Evolutionary conservation across 176 grass and related monocot genomes (phyloP).

Genomic region (Musa troglodytarum): DNA sequence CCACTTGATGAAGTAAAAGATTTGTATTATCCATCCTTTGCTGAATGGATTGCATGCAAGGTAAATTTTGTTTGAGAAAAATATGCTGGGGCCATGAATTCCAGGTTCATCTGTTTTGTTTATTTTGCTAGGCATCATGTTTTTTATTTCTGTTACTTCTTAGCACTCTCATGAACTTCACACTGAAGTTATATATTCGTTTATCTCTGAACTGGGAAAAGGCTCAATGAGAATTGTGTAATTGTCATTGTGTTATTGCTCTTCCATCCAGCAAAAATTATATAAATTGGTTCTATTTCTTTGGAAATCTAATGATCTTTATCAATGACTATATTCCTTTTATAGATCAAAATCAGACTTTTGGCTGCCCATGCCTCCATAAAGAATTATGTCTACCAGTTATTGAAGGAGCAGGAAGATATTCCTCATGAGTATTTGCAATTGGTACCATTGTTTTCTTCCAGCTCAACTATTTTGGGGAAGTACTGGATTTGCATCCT

Average conservation of each 20-base stretch:
- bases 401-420: slow-evolving; percentile 61
- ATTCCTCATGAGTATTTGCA: slow-evolving; percentile 76
- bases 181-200: too few relatives aligned
- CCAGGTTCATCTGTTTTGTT: not conserved
- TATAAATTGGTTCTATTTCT: not conserved
- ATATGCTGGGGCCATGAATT: not conserved
- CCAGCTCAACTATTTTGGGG: slow-evolving; percentile 55
- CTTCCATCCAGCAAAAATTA: not conserved
- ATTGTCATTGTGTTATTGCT: not conserved
- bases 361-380: slow-evolving; percentile 89
- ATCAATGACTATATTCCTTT: not conserved
- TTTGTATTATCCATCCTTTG: slow-evolving; percentile 92
- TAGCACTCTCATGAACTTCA: too few relatives aligned
- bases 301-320: not conserved
- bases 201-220: not conserved
- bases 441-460: slow-evolving; percentile 61
- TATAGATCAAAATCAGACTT: slow-evolving; percentile 82
- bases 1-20: slow-evolving; percentile 78
- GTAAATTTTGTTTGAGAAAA: slow-evolving; percentile 31
- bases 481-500: slow-evolving; percentile 85
- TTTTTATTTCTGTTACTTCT: not conserved
- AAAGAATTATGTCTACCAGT: slow-evolving; percentile 79
- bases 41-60: slow-evolving; percentile 99
- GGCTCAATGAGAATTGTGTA: not conserved
- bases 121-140: not conserved